These are phyloP conservation scores for Emergomyces africanus DNA, from an alignment of 2,329 filamentous ascomycete species.

Conservation along the genomic window DNA sequence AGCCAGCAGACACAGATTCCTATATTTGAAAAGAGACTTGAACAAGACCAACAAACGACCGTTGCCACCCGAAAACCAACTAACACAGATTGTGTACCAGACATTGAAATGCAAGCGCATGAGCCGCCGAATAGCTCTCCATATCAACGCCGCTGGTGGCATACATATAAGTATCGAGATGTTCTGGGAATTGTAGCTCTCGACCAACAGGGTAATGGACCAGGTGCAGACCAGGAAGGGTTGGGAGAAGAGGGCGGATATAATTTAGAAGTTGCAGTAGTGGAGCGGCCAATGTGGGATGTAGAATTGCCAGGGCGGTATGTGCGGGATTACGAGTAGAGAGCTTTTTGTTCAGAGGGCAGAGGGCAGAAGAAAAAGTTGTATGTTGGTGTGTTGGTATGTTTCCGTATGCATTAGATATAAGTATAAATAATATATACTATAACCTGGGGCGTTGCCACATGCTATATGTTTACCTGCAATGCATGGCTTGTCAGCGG, in stretches of 20 bases:
- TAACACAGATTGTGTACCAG: constrained; percentile 6
- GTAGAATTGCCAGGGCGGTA: constrained; percentile 63
- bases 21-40: constrained; percentile 6
- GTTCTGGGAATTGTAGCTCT: constrained; percentile 63
- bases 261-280: constrained; percentile 61
- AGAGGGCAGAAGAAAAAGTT: neutral
- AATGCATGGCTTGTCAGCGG: too few species aligned
- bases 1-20: neutral
- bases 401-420: neutral
- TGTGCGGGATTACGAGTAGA: constrained; percentile 42
- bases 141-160: constrained; percentile 44
- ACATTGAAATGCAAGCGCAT: constrained; percentile 12
- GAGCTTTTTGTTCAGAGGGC: neutral
- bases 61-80: constrained; percentile 2
- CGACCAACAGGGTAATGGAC: constrained; percentile 10
- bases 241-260: constrained; percentile 15
- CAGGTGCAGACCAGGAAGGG: constrained; percentile 21
- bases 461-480: too few species aligned
- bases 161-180: constrained; percentile 87
- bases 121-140: constrained; percentile 12
- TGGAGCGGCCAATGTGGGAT: constrained; percentile 79
- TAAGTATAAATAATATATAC: too few species aligned
- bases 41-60: neutral
- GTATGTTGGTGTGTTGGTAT: neutral
- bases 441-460: too few species aligned